Percentiles rank a stretch among this genome's conserved stretches.
Evolutionary conservation across 2,329 filamentous ascomycete genomes (phyloP).

Genomic region (Penicillium crustosum): DNA sequence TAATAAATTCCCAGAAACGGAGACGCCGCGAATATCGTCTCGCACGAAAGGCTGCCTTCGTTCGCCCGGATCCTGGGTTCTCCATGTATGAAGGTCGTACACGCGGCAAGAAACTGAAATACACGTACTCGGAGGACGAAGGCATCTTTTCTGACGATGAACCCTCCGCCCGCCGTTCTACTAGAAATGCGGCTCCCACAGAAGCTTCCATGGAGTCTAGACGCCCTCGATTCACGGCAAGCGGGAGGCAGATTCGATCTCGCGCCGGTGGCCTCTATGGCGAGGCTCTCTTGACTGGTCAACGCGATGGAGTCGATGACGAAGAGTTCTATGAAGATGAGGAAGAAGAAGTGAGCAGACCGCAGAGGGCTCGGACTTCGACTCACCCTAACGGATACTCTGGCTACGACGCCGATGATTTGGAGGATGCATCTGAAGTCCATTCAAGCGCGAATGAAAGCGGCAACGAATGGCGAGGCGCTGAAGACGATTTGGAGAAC

Average conservation of each 20-base stretch:
- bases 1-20: slow-evolving; percentile 65
- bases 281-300: slow-evolving; percentile 57
- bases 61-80: slow-evolving; percentile 81
- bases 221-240: slow-evolving; percentile 71
- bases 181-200: slow-evolving; percentile 65
- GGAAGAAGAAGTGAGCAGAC: slow-evolving; percentile 40
- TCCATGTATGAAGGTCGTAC: slow-evolving; percentile 96
- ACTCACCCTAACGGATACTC: slow-evolving; percentile 41
- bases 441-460: slow-evolving; percentile 56
- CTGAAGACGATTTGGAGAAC: slow-evolving; percentile 70
- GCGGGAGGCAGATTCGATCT: slow-evolving; percentile 73
- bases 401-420: slow-evolving; percentile 62
- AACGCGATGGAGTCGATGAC: slow-evolving; percentile 47
- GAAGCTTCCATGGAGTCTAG: slow-evolving; percentile 69
- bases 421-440: slow-evolving; percentile 65
- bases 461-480: slow-evolving; percentile 69
- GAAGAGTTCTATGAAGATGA: slow-evolving; percentile 39
- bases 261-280: slow-evolving; percentile 57
- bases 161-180: slow-evolving; percentile 64
- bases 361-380: slow-evolving; percentile 40
- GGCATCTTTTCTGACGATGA: slow-evolving; percentile 63
- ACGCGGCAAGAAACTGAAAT: slow-evolving; percentile 91
- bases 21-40: slow-evolving; percentile 88
- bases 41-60: slow-evolving; percentile 80
- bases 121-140: slow-evolving; percentile 91